Base-by-base conservation (phyloP, 1,284 basidiomycete species). In the Malassezia caprae region DNA sequence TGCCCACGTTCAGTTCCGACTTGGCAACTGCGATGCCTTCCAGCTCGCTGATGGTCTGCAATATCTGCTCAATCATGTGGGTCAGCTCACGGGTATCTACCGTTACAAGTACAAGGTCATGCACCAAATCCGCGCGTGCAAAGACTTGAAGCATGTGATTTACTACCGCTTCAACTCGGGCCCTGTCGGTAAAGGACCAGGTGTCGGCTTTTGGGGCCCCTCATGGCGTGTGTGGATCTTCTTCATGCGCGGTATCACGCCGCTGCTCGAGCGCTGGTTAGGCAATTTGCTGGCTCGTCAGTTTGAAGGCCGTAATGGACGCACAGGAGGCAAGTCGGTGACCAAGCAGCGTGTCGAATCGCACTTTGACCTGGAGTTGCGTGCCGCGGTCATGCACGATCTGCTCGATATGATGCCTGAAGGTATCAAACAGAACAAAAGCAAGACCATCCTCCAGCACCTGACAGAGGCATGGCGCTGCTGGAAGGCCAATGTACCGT, bases 221-320 rank as follows among this genome's bases (percentile, higher is more conserved):
- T 94, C 93, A 30, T 98, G 94, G 94, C 83, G 94, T 50, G 94
- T 99, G 7, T 99, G 94, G 94, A 79, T 98, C 60, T 98, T 98
- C 81, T 98, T 98, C 81, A 88, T 98, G 84, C 85, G 94, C 50
- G 94, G 94, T 59, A 96, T 99, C 68, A 90, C 96, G 0, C 94
- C 94, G 12, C 81, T 99, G 7, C 83, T 99, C 11, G 93, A 98
- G 76, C 81, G 91, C 76, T 99, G 94, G 89, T 83, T 99, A 40
- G 91, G 94, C 31, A 99, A 99, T 76, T 78, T 98, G 67, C 84
- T 99, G 48, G 94, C 94, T 37, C 84, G 94, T 77, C 93, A 98
- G 76, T 98, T 96, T 75, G 94, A 98, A 75, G 93, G 77, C 30
- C 82, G 94, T 68, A 98, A 96, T 76, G 66, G 66, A 17, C 90